phyloP scores from a whole-genome alignment of 2,329 filamentous ascomycete genomes.

The Venturia nashicola region DNA sequence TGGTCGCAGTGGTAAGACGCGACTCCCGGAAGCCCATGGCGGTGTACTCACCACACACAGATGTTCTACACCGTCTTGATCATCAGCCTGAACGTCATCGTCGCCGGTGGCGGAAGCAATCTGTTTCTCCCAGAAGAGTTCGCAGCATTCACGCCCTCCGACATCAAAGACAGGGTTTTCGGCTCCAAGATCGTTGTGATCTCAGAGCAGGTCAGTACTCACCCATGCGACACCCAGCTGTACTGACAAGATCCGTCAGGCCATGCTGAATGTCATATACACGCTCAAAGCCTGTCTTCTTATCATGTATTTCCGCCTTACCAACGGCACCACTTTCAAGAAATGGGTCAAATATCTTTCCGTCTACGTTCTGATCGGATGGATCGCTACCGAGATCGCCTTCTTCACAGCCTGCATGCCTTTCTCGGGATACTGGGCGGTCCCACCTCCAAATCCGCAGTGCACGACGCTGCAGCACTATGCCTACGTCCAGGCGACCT shows the following conservation, averaged over 20 bases:
- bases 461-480: constrained; percentile 46
- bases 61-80: constrained; percentile 29
- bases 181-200: constrained; percentile 33
- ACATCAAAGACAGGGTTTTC: constrained; percentile 30
- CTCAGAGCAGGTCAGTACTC: constrained; percentile 28
- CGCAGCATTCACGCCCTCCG: constrained; percentile 22
- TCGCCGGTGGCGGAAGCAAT: constrained; percentile 30
- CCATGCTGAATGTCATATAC: constrained; percentile 49
- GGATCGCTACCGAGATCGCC: constrained; percentile 40
- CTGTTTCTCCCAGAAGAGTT: constrained; percentile 27
- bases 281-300: constrained; percentile 44
- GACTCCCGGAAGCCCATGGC: background rate
- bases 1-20: constrained; percentile 8
- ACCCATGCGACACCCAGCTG: background rate
- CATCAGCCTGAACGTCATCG: constrained; percentile 29
- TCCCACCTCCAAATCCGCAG: constrained; percentile 41
- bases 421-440: constrained; percentile 45
- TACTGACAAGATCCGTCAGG: constrained; percentile 23
- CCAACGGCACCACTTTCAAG: constrained; percentile 36
- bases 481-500: constrained; percentile 44
- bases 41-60: constrained; percentile 12
- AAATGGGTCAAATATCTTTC: constrained; percentile 37
- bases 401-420: constrained; percentile 43
- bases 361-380: constrained; percentile 35
- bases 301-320: constrained; percentile 44